A percentile compares a stretch with the other conserved stretches of the same genome.
Conservation (phyloP, 2,329 filamentous ascomycete genomes). For the Didymella exigua region DNA sequence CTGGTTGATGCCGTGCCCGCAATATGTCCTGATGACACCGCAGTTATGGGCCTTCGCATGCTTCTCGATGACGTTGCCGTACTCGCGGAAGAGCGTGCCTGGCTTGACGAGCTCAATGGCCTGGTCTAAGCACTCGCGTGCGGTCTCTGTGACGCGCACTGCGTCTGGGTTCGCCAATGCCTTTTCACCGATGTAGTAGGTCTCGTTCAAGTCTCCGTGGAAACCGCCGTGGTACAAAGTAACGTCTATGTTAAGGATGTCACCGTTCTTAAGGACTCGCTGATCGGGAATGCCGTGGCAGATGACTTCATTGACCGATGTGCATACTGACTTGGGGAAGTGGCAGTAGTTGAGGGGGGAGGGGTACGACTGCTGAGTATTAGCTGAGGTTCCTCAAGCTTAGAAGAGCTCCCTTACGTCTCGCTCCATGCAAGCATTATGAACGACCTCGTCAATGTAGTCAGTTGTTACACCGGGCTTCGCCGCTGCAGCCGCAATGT, state of each 20-base stretch:
- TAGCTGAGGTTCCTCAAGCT: conserved; percentile 10
- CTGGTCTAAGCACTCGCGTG: conserved; percentile 86
- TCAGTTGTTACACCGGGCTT: conserved; percentile 96
- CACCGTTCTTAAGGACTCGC: conserved; percentile 83
- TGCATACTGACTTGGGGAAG: conserved; percentile 98
- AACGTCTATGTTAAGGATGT: conserved; percentile 97
- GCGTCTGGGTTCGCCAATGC: conserved; percentile 82
- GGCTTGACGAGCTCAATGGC: conserved; percentile 93
- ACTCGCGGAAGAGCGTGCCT: conserved; percentile 88
- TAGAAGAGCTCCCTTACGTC: conserved; percentile 66
- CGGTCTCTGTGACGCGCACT: conserved; percentile 87
- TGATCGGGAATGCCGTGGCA: conserved; percentile 98
- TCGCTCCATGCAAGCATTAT: conserved; percentile 91
- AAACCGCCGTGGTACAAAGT: conserved; percentile 93
- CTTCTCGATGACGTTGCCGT: conserved; percentile 94
- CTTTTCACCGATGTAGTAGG: conserved; percentile 94
- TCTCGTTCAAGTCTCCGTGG: conserved; percentile 97
- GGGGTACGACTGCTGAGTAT: conserved; percentile 76
- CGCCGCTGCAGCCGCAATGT: conserved; percentile 82
- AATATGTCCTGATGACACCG: conserved; percentile 94
- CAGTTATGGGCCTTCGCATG: conserved; percentile 84
- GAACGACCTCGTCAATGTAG: conserved; percentile 90
- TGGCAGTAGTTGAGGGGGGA: conserved; percentile 94
- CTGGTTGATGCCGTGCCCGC: conserved; percentile 92
- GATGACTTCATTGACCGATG: conserved; percentile 94